Percentiles rank a stretch among this genome's conserved stretches.
These are phyloP conservation scores for Podospora conica DNA, from an alignment of 495 filamentous ascomycete species.

Conservation along the genomic window DNA sequence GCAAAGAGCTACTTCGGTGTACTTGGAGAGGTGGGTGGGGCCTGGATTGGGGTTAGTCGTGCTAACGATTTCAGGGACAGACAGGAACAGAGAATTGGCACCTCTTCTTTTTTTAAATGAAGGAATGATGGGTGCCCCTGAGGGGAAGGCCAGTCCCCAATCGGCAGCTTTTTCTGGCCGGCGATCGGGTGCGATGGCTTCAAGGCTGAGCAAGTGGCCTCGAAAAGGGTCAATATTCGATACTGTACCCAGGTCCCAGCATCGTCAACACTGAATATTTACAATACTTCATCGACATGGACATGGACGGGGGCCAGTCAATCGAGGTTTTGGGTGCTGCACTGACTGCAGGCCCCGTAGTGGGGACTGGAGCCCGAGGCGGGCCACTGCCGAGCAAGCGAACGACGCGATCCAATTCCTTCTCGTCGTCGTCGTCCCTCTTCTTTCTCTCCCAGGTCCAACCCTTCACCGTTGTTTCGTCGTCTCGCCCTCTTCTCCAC, in stretches of 20 bases:
- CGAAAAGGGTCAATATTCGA: background rate
- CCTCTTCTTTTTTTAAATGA: slow-evolving; percentile 15
- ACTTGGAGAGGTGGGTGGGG: slow-evolving; percentile 17
- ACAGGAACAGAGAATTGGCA: slow-evolving; percentile 19
- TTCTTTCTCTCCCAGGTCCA: background rate
- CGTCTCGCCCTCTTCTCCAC: background rate
- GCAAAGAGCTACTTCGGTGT: slow-evolving; percentile 22
- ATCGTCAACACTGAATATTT: too few species aligned
- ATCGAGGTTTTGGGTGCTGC: background rate
- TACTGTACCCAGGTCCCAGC: too few species aligned
- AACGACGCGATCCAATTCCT: background rate
- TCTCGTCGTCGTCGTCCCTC: background rate
- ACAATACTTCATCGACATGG: background rate
- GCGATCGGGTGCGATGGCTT: background rate
- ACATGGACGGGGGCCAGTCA: background rate
- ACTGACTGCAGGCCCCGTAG: background rate
- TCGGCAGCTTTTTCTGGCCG: background rate
- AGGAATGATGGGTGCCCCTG: slow-evolving; percentile 9
- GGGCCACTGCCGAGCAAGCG: background rate
- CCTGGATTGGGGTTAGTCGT: slow-evolving; percentile 18
- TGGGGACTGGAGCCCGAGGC: background rate
- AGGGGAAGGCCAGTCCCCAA: background rate
- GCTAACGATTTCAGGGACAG: slow-evolving; percentile 21
- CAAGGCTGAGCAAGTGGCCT: background rate
- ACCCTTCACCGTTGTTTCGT: background rate